Conservation (phyloP, 176 grass and related monocot genomes). For the Oryza australiensis region DNA sequence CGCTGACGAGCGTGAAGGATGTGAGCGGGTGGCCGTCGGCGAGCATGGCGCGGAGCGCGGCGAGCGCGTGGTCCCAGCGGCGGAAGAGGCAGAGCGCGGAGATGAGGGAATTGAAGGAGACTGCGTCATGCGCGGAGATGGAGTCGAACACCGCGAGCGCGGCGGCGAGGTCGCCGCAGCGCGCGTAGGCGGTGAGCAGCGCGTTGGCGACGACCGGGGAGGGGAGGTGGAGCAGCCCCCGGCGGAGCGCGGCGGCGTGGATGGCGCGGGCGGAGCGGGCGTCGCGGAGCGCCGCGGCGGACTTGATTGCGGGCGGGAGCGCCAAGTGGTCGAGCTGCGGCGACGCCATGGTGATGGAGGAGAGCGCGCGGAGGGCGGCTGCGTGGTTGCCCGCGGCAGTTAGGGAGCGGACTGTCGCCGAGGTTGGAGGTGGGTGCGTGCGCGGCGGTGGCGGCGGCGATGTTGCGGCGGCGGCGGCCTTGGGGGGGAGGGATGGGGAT, state of each 20-base stretch:
- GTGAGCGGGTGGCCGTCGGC: not conserved
- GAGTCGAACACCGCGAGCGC: conserved; percentile 58
- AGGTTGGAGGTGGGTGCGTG: not conserved
- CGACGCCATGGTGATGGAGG: not conserved
- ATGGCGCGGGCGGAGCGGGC: conserved; percentile 43
- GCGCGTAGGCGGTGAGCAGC: conserved; percentile 64
- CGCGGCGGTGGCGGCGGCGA: not conserved
- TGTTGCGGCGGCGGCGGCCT: not conserved
- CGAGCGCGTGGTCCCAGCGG: not conserved
- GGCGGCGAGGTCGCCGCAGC: conserved; percentile 50
- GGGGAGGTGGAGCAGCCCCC: conserved; percentile 24
- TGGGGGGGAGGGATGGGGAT: not conserved
- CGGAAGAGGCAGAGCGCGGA: not conserved
- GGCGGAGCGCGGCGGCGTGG: conserved; percentile 43
- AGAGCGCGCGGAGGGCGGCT: not conserved
- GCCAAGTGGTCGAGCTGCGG: conserved; percentile 55
- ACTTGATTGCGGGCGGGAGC: conserved; percentile 61
- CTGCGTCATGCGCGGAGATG: conserved; percentile 50
- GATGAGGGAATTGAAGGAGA: conserved; percentile 29
- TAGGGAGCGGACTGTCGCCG: not conserved
- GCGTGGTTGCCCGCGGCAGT: not conserved
- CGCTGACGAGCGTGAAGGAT: not conserved
- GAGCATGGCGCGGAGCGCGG: not conserved
- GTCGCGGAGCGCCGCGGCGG: conserved; percentile 54
- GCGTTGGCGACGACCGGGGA: conserved; percentile 56